These are phyloP conservation scores for Sugiyamaella chiloensis DNA, from an alignment of 805 yeast genomes.

Conservation along the genomic window DNA sequence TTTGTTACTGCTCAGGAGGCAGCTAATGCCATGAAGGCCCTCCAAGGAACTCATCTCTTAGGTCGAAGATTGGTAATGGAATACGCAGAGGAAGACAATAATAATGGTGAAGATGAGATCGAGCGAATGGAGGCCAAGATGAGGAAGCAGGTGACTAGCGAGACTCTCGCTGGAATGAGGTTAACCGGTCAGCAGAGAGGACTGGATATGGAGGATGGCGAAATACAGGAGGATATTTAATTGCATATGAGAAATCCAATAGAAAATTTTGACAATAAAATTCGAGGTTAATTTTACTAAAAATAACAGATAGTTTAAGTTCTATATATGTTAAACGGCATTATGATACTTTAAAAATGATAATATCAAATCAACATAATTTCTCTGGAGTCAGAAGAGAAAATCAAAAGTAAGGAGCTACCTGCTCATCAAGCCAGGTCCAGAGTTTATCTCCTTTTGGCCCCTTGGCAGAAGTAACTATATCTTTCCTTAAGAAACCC, in stretches of 20 bases:
- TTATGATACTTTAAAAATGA: too few relatives aligned
- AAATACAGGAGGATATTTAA: too few relatives aligned
- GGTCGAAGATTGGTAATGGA: constrained; percentile 95
- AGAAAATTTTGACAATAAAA: too few relatives aligned
- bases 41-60: constrained; percentile 92
- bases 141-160: constrained; percentile 70
- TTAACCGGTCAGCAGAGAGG: constrained; percentile 67
- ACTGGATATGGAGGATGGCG: constrained; percentile 57
- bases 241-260: too few relatives aligned
- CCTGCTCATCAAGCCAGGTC: constrained; percentile 35
- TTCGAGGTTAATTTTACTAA: too few relatives aligned
- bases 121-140: constrained; percentile 87
- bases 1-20: constrained; percentile 86
- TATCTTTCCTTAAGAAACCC: constrained; percentile 39
- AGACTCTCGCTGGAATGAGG: constrained; percentile 64
- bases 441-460: constrained; percentile 36
- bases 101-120: constrained; percentile 84
- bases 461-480: constrained; percentile 33
- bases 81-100: constrained; percentile 79
- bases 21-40: constrained; percentile 86
- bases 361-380: too few relatives aligned
- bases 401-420: constrained; percentile 5
- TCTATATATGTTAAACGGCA: too few relatives aligned
- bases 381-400: too few relatives aligned
- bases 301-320: too few relatives aligned